Conservation (phyloP, 768 basidiomycete genomes). For the Termitomyces sp. region DNA sequence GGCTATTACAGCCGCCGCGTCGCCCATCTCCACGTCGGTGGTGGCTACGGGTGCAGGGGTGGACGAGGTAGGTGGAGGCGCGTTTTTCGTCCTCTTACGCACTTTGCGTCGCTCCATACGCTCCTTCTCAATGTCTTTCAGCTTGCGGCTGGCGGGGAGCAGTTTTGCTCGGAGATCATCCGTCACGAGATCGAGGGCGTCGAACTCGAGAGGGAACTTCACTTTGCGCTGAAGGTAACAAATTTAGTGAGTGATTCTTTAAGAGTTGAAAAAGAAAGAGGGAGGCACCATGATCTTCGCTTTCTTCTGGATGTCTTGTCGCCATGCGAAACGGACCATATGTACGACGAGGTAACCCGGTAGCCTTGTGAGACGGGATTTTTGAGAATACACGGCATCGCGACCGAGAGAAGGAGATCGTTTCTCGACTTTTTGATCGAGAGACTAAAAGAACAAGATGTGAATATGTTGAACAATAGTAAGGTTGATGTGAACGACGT, state of each 20-base stretch:
- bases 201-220: slow-evolving; percentile 87
- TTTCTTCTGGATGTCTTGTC: slow-evolving; percentile 85
- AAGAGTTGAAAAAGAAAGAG: not conserved
- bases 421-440: slow-evolving; percentile 88
- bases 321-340: slow-evolving; percentile 96
- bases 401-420: slow-evolving; percentile 73
- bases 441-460: slow-evolving; percentile 43
- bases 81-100: slow-evolving; percentile 63
- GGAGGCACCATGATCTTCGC: slow-evolving; percentile 88
- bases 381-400: slow-evolving; percentile 76
- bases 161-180: slow-evolving; percentile 75
- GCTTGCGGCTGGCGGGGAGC: slow-evolving; percentile 60
- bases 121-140: slow-evolving; percentile 81
- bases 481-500: slow-evolving; percentile 9
- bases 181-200: slow-evolving; percentile 76
- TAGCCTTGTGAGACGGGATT: slow-evolving; percentile 75
- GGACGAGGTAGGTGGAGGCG: slow-evolving; percentile 21
- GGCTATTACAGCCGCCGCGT: slow-evolving; percentile 19
- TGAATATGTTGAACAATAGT: not conserved
- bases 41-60: slow-evolving; percentile 19
- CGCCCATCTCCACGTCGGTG: slow-evolving; percentile 47
- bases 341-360: slow-evolving; percentile 86
- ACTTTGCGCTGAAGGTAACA: slow-evolving; percentile 63
- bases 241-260: not conserved
- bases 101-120: slow-evolving; percentile 79